These are phyloP conservation scores for Beauveria sp. DNA, from an alignment of 2,329 filamentous ascomycete genomes.

Conservation along the genomic window DNA sequence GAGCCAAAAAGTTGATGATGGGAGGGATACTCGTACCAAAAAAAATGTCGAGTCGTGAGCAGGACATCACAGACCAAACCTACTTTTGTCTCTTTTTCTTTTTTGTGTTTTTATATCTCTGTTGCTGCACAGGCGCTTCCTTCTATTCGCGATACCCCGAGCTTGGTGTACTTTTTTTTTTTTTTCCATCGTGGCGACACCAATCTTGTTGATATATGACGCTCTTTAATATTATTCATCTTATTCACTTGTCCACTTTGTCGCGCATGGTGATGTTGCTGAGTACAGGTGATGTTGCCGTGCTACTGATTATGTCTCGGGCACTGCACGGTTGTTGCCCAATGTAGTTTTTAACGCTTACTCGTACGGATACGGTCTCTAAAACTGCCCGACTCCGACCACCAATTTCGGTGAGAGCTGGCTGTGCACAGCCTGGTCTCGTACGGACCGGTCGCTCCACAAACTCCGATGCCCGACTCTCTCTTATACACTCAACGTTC, in stretches of 20 bases:
- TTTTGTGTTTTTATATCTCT: neutral
- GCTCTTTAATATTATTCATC: neutral
- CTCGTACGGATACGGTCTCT: neutral
- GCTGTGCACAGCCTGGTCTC: neutral
- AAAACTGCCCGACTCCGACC: neutral
- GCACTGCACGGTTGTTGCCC: neutral
- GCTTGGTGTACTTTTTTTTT: neutral
- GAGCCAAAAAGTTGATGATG: neutral
- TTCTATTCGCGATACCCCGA: conserved; percentile 6
- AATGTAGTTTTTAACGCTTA: neutral
- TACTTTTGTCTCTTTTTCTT: neutral
- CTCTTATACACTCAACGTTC: neutral
- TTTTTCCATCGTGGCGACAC: neutral
- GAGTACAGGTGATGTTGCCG: neutral
- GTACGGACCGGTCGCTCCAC: conserved; percentile 3
- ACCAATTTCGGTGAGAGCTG: neutral
- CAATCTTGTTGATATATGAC: neutral
- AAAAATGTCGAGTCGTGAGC: neutral
- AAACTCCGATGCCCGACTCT: neutral
- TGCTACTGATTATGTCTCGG: too few relatives aligned
- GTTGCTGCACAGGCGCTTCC: neutral
- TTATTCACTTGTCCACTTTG: neutral
- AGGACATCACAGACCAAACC: neutral
- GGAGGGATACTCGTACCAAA: neutral
- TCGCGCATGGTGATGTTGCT: neutral